Base-by-base conservation (phyloP, 306 rosid genomes). In the Alnus glutinosa region DNA sequence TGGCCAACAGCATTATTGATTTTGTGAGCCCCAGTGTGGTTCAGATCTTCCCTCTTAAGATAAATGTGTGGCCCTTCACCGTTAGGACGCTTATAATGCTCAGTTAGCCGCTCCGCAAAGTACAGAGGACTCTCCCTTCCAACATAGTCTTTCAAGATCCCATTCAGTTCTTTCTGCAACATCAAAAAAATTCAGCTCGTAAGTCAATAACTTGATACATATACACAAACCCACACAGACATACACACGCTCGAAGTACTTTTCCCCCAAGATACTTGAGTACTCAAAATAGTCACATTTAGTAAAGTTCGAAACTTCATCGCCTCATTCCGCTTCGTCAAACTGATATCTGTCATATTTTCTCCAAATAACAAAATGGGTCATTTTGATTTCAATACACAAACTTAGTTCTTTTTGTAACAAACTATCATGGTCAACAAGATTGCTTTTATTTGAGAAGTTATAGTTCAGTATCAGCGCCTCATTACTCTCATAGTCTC, bases 11-110 rank as follows among this genome's bases (percentile, higher is more conserved):
- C 98, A 83, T 95, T 95, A 79, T 95, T 95, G 83, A 95, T 95
- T 74, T 95, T 95, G 85, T 95, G 98, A 77, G 98, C 98, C 57
- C 98, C 98, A 0, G 98, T 95, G 85, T 95, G 98, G 81, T 92
- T 95, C 73, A 95, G 98, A 89, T 95, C 98, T 81, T 95, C 98
- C 90, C 98, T 95, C 89, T 95, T 95, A 78, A 95, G 84, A 71
- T 92, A 95, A 84, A 93, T 78, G 42, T 61, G 87, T 34, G 98
- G 98, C 77, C 99, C 99, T 84, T 95, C 94, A 9, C 99, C 98
- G 67, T 88, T 84, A 61, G 94, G 81, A 69, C 92, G 88, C 83
- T 83, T 91, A 85, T 91, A 92, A 82, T 93, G 92, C 84, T 90
- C 94, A 0, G 99, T 92, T 85, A 95, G 73, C 92, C 99, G 89